Evolutionary conservation across 108 stramenopile species (phyloP), one percentile per base, ranked within the genome.

Genomic region (Ochromonas danica): DNA sequence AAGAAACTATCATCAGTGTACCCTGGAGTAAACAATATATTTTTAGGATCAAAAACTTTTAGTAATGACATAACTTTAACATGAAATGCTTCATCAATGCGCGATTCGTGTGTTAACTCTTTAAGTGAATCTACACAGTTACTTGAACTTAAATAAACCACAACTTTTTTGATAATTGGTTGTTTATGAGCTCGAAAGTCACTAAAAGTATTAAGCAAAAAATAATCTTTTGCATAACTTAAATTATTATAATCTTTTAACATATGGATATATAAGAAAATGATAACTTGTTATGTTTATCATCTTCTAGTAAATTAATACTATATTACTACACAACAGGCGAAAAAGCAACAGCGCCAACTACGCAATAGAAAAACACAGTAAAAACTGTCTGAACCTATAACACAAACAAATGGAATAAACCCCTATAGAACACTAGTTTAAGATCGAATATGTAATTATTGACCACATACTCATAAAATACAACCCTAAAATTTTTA

Each of bases 401-500:
- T 57, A 57, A 57, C 51, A 57, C 51, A 57, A 57, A 57, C 51
- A 57, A 57, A 57, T 57, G 51, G 51, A 57, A 57, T 57, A 57
- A 57, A 57, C 51, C 51, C 51, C 51, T 57, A 57, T 57, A 57
- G 51, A 57, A 57, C 51, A 57, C 51, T 57, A 57, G 51, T 57
- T 57, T 57, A 57, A 57, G 51, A 57, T 57, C 51, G 51, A 57
- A 57, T 57, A 57, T 57, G 51, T 57, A 57, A 57, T 57, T 57
- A 57, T 57, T 57, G 51, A 57, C 51, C 51, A 57, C 51, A 57
- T 57, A 57, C 51, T 36, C 62, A 79, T 65, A 79, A 70, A 70
- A 70, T n/a, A 79, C 14, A 70, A 79, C 40, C 28, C 62, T 27
- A 70, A 39, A 36, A 62, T 36, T 65, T 79, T 79, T 70, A 28